Base-by-base conservation (phyloP, 805 yeast species). In the Zygotorulaspora sp. region DNA sequence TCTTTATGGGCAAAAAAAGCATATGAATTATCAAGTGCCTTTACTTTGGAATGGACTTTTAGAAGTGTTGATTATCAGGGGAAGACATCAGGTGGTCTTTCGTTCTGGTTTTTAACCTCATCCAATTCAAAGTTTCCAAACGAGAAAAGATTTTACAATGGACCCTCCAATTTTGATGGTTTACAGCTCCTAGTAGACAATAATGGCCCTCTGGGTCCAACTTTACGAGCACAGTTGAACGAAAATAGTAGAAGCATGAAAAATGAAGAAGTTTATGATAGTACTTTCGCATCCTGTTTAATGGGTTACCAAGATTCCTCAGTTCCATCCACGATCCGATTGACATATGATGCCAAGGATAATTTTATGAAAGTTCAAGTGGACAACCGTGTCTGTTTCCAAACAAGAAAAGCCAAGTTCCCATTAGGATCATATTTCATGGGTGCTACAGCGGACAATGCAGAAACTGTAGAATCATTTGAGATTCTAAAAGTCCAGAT, bases 371-470 rank as follows among this genome's bases (percentile, higher is more conserved):
- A 80, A 47, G 70, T 83, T n/a, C 86, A 83, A 44, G 64, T 81
- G 34, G 86, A 83, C 58, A 83, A 83, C 57, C 76, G 72, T 48
- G 66, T 83, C 40, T 78, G 88, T 53, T 75, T 83, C 59, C 78
- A 78, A 57, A 78, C 88, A 0, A 72, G 75, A 41, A 59, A 74
- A 38, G 63, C 83, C 24, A 53, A 60, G 23, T 53, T 83, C 13
- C 75, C 75, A 21, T 44, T 57, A 5, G 46, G 54, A 1, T 48
- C 63, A 22, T 67, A 72, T 42, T 67, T 61, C 32, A 41, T 82
- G 32, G 87, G 87, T 41, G 61, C 75, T 4, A 64, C 80, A 22
- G 83, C 80, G 1, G 52, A 52, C 13, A 62, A 75, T 20, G 68
- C 63, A 4, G 56, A 62, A 27, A 53, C 52, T 1, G 66, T 73